Base-by-base conservation (phyloP, 108 stramenopile species). In the Cyclotella choctawhatcheeana region DNA sequence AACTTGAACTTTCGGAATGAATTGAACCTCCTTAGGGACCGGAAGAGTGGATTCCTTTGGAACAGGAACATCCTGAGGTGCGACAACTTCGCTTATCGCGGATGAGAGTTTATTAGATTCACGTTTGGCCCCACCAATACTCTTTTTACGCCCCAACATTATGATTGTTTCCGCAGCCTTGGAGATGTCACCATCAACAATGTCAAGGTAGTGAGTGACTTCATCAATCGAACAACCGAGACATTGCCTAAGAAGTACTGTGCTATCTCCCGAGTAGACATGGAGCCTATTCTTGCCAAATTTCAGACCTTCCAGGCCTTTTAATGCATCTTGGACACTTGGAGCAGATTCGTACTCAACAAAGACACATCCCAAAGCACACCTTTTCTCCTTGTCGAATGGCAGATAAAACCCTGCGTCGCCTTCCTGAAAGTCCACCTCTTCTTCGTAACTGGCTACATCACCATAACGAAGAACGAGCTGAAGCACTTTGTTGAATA, bases 401-500 rank as follows among this genome's bases (percentile, higher is more conserved):
- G 47, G 47, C n/a, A 48, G 47, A 48, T 48, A 48, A n/a, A 48
- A 48, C 4, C 47, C 47, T 4, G 47, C 47, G 18, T 48, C 47
- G 18, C 47, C 47, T n/a, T 48, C 47, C 4, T n/a, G 4, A 10
- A 48, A 48, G n/a, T 48, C 47, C 17, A n/a, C n/a, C 16, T 48
- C 47, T 48, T 48, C 47, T 48, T 48, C 47, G 47, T 48, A 48
- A n/a, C 47, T 17, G 16, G 8, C 17, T 4, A 48, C 47, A 48
- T 48, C 47, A n/a, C 47, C 47, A n/a, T 48, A 48, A n/a, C 4
- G 12, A 4, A 10, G 18, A n/a, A n/a, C 47, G 8, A n/a, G 47
- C 4, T 48, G 12, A 10, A 48, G 18, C 16, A 48, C n/a, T 48
- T 10, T n/a, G n/a, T 48, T n/a, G n/a, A 17, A 48, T 10, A 48